phyloP scores from a whole-genome alignment of 1,284 basidiomycete genomes.

The Ustilago loliicola region DNA sequence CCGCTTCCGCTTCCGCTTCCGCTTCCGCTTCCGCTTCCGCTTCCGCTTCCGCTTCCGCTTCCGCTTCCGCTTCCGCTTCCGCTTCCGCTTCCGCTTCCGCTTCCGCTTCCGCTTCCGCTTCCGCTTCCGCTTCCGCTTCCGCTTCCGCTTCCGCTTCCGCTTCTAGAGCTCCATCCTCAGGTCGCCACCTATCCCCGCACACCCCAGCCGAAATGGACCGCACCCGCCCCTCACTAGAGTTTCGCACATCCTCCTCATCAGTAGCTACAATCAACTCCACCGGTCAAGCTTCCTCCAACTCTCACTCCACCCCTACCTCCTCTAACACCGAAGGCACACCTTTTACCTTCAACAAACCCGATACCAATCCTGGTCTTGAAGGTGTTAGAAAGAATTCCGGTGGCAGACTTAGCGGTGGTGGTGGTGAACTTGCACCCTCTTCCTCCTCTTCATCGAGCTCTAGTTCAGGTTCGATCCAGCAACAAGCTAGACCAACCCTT shows the following conservation, averaged over 20 bases:
- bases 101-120: no score
- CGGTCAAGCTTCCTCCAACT: slow-evolving; percentile 13
- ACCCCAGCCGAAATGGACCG: slow-evolving; percentile 1
- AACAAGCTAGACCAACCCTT: slow-evolving; percentile 14
- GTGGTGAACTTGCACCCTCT: not conserved
- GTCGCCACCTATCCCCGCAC: slow-evolving; percentile 15
- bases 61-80: no score
- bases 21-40: no score
- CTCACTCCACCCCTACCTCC: slow-evolving; percentile 15
- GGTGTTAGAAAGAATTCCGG: not conserved
- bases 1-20: no score
- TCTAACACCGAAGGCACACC: slow-evolving; percentile 25
- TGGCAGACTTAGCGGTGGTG: not conserved
- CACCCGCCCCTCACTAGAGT: slow-evolving; percentile 26
- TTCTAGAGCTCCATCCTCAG: not conserved
- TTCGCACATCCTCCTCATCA: slow-evolving; percentile 36
- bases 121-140: no score
- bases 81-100: no score
- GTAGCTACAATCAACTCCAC: slow-evolving; percentile 23
- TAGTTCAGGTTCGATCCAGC: slow-evolving; percentile 1
- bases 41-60: no score
- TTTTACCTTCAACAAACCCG: slow-evolving; percentile 3
- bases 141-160: not conserved
- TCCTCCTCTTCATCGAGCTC: slow-evolving; percentile 3
- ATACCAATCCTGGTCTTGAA: not conserved